Conservation (phyloP, 768 basidiomycete species). For the Russula foetens region DNA sequence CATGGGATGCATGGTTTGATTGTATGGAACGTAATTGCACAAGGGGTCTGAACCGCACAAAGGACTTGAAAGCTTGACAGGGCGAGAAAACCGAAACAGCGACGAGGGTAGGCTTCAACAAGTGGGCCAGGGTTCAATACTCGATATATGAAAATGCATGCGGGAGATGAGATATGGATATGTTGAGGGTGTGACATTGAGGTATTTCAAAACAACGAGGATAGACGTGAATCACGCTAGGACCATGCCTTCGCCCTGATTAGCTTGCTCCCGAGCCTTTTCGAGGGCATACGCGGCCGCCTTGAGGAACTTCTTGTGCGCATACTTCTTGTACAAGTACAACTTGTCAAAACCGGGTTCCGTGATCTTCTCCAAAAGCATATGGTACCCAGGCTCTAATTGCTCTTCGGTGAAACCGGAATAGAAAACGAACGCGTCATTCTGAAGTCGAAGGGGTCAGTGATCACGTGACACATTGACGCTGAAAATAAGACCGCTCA, state of each 20-base stretch:
- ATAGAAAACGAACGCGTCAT: slow-evolving; percentile 86
- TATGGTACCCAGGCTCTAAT: slow-evolving; percentile 67
- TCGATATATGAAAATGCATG: slow-evolving; percentile 11
- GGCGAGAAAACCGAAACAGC: slow-evolving; percentile 18
- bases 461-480: slow-evolving; percentile 19
- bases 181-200: slow-evolving; percentile 4
- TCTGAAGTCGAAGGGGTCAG: slow-evolving; percentile 40
- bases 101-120: slow-evolving; percentile 13
- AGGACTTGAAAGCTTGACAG: slow-evolving; percentile 16
- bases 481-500: slow-evolving; percentile 38
- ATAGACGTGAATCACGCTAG: slow-evolving; percentile 9
- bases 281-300: slow-evolving; percentile 72
- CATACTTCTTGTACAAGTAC: slow-evolving; percentile 94
- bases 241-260: slow-evolving; percentile 20
- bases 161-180: slow-evolving; percentile 9
- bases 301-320: slow-evolving; percentile 96
- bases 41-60: slow-evolving; percentile 12
- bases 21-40: slow-evolving; percentile 14
- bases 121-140: slow-evolving; percentile 12
- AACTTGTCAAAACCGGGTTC: slow-evolving; percentile 74
- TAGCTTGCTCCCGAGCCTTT: slow-evolving; percentile 47
- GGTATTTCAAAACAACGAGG: not conserved
- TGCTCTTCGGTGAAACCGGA: slow-evolving; percentile 89
- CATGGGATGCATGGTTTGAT: slow-evolving; percentile 11
- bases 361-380: slow-evolving; percentile 76